Evolutionary conservation across 208 protist species (phyloP), one percentile per base, ranked within the genome.

Genomic region (Crithidia expoeki): DNA sequence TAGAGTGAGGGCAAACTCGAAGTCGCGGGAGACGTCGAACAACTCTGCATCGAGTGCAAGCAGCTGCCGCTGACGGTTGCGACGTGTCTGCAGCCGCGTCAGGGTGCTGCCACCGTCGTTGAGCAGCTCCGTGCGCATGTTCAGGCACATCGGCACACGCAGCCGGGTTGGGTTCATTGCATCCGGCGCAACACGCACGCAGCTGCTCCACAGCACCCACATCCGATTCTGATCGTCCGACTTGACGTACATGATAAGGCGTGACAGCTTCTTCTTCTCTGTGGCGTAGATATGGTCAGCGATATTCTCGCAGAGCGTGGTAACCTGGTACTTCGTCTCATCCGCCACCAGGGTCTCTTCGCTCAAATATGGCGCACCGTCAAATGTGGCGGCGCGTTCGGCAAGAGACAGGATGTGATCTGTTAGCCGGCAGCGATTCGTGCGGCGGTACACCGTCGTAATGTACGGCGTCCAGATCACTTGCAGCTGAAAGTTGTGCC

Each of bases 401-500:
- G 85, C 75, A 1, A 93, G 70, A 11, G 86, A 72, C n/a, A 93
- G 56, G 25, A 73, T 69, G 50, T 42, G 28, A 42, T 97, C 93
- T 32, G 90, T 80, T 12, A 97, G 58, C 7, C 85, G 79, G 60
- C 81, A 80, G 38, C 74, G 86, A 59, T 94, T 97, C 36, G 87
- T 94, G 63, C 90, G 86, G 28, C 84, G 89, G 76, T 96, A 92
- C 50, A 95, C 90, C 0, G 85, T 84, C 11, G 89, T 94, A 64
- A 96, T 79, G 27, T 86, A 72, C 12, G 94, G 94, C 4, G 94
- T 95, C 94, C 94, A 97, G 33, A 92, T 77, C 25, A 92, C 89
- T 52, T 94, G 89, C 36, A 97, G 80, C 76, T 94, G 86, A 10
- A 83, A 74, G 76, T 95, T 95, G 71, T 68, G 76, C 28, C 88